Evolutionary conservation across 441 rosid genomes (phyloP), one percentile per base, ranked within the genome.

Genomic region (Breynia disticha): DNA sequence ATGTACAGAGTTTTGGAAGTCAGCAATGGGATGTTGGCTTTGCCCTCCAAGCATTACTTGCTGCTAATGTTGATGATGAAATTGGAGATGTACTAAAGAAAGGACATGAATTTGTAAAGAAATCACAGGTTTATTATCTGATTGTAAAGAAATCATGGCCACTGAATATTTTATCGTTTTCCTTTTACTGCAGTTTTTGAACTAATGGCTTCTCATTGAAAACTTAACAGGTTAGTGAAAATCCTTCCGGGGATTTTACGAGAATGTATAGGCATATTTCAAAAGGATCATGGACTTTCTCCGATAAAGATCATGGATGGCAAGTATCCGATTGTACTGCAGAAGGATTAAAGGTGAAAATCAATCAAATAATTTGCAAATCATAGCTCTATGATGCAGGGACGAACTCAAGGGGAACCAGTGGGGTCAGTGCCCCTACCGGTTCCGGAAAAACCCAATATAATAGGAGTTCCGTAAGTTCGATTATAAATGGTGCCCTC

Each of bases 21-120:
- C 84, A 79, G 55, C 60, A 16, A 7, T 79, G 81, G 84, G 81
- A 79, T 49, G 49, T 76, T 42, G 62, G 64, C 42, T 48, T 76
- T 0, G 52, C 74, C 19, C 62, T 76, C 60, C 82, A 76, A 37
- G 76, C 78, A 21, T 39, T 79, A 57, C 57, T 76, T 45, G 69
- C 81, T 8, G 55, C 59, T n/a, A 59, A 71, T 45, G 57, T 73
- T 2, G 49, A 10, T 0, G 65, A 73, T 52, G 81, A 79, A 57
- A 46, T 73, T 16, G 72, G 57, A 46, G 63, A 65, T n/a, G 54
- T 55, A 16, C 71, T 79, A 2, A 61, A 54, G 52, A 77, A 61
- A 64, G 84, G 76, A 19, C 82, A 79, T 48, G 63, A 70, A 35
- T 79, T 61, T 68, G 48, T 79, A 16, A 76, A 76, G 74, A 45